A percentile compares a stretch with the other conserved stretches of the same genome.
Evolutionary conservation across 1,284 basidiomycete species (phyloP).

Genomic region (Trichosporon asahii): DNA sequence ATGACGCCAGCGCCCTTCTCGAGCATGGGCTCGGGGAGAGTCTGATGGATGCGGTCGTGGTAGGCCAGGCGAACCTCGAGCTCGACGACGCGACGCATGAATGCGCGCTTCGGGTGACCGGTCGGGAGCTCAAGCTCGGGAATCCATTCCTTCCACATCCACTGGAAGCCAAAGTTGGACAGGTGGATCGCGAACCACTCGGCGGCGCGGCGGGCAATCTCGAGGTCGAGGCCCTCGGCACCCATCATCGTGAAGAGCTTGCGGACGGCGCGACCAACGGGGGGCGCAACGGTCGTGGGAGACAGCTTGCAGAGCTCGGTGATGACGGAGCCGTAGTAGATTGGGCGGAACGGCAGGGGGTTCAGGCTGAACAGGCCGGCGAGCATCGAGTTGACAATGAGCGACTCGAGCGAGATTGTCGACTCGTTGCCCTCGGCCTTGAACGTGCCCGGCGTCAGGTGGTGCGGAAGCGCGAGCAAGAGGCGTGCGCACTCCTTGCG

Average conservation of each 20-base stretch:
- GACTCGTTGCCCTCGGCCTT: constrained; percentile 39
- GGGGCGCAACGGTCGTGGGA: constrained; percentile 86
- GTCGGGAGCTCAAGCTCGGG: constrained; percentile 69
- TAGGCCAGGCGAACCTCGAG: constrained; percentile 89
- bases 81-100: constrained; percentile 84
- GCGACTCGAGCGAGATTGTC: constrained; percentile 47
- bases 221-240: constrained; percentile 75
- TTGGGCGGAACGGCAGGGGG: constrained; percentile 66
- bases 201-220: constrained; percentile 72
- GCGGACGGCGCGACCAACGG: constrained; percentile 90
- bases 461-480: constrained; percentile 81
- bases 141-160: constrained; percentile 99
- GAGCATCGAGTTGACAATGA: constrained; percentile 60
- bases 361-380: constrained; percentile 74
- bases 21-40: constrained; percentile 75
- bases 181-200: constrained; percentile 97
- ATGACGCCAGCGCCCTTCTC: constrained; percentile 59
- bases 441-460: constrained; percentile 80
- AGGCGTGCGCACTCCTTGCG: constrained; percentile 89
- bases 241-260: constrained; percentile 71
- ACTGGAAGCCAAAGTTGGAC: constrained; percentile 96
- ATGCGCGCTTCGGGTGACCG: constrained; percentile 78
- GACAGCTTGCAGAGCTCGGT: constrained; percentile 91
- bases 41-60: constrained; percentile 86
- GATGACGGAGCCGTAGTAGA: constrained; percentile 85